These are phyloP conservation scores for Colletotrichum camelliae DNA, from an alignment of 2,329 filamentous ascomycete species.

Conservation along the genomic window DNA sequence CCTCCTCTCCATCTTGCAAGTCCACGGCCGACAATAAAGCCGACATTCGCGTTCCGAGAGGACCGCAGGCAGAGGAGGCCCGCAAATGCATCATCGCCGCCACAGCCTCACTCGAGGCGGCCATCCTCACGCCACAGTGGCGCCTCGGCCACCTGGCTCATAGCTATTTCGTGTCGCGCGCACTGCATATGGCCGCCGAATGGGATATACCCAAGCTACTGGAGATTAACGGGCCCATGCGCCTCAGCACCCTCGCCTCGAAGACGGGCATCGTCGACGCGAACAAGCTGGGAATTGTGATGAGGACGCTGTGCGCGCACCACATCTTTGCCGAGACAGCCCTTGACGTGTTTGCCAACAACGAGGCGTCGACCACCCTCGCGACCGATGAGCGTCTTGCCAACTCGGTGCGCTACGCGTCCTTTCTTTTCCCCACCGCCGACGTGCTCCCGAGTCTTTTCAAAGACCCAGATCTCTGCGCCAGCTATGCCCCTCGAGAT, in stretches of 20 bases:
- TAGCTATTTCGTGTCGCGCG: conserved; percentile 3
- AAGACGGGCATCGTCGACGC: conserved; percentile 5
- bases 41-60: not conserved
- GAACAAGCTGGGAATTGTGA: conserved; percentile 13
- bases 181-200: conserved; percentile 16
- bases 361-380: conserved; percentile 9
- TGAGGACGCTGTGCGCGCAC: conserved; percentile 14
- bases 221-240: not conserved
- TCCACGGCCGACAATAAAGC: not conserved
- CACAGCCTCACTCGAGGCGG: not conserved
- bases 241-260: not conserved
- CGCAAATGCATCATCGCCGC: conserved; percentile 9
- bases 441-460: conserved; percentile 1
- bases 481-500: conserved; percentile 1
- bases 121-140: conserved; percentile 12
- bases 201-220: conserved; percentile 9
- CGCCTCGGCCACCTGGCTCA: conserved; percentile 7
- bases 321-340: conserved; percentile 10
- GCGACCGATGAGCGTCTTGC: conserved; percentile 1
- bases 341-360: conserved; percentile 3
- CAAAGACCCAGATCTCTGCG: conserved; percentile 1
- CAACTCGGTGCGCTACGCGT: conserved; percentile 9
- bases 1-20: not conserved
- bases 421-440: conserved; percentile 10
- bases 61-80: not conserved